Conservation (phyloP, 2,329 filamentous ascomycete genomes). For the Leptographium radiaticola region DNA sequence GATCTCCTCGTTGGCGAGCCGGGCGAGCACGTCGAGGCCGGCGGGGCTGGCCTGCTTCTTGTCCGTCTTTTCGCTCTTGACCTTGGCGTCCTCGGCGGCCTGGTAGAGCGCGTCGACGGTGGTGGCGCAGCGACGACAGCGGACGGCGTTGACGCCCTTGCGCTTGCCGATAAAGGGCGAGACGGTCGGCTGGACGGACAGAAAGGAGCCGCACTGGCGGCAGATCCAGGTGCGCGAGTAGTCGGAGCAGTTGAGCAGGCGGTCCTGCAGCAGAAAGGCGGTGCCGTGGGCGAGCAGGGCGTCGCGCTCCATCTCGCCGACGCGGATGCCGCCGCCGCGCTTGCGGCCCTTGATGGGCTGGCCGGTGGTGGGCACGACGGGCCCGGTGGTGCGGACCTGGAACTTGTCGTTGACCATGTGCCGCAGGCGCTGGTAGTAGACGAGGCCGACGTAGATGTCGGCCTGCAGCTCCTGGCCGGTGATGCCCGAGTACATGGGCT, state of each 20-base stretch:
- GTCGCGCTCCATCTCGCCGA: constrained; percentile 98
- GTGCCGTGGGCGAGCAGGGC: constrained; percentile 89
- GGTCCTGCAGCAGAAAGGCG: constrained; percentile 87
- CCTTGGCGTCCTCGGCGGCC: constrained; percentile 33
- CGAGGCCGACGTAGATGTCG: constrained; percentile 92
- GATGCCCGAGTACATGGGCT: constrained; percentile 96
- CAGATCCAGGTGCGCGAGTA: constrained; percentile 86
- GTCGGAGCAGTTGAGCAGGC: constrained; percentile 93
- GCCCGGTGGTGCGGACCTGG: constrained; percentile 92
- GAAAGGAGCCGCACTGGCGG: constrained; percentile 75
- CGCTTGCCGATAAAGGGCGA: constrained; percentile 52
- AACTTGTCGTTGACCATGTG: constrained; percentile 99
- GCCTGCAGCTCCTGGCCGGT: constrained; percentile 88
- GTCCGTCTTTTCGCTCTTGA: constrained; percentile 18
- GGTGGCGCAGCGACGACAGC: constrained; percentile 67
- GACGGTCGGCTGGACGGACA: constrained; percentile 73
- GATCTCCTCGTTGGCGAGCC: constrained; percentile 32
- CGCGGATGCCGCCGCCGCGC: constrained; percentile 94
- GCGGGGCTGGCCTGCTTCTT: constrained; percentile 23
- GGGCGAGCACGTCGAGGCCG: constrained; percentile 1
- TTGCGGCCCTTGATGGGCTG: constrained; percentile 96
- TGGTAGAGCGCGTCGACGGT: constrained; percentile 40
- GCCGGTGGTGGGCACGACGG: constrained; percentile 77
- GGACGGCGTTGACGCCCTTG: constrained; percentile 53
- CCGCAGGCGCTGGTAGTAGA: constrained; percentile 94